Evolutionary conservation across 2,329 filamentous ascomycete species (phyloP).

Genomic region (Byssothecium circinans): DNA sequence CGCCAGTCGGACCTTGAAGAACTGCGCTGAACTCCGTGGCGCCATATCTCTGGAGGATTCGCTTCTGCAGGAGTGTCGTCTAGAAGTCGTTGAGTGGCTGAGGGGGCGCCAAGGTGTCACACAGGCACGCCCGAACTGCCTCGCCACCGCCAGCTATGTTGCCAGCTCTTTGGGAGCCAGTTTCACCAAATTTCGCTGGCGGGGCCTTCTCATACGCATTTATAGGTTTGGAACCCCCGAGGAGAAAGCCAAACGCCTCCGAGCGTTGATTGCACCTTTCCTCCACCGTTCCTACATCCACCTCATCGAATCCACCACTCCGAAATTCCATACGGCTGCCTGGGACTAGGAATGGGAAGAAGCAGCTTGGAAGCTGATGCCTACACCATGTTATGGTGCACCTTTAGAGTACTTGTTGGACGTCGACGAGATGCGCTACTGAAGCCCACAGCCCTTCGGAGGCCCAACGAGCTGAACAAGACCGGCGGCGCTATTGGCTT

Average conservation of each 20-base stretch:
- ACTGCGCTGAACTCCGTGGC: constrained; percentile 50
- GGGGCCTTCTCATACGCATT: constrained; percentile 40
- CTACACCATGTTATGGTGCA: constrained; percentile 41
- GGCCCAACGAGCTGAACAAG: constrained; percentile 40
- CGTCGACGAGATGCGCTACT: constrained; percentile 26
- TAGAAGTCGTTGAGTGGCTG: constrained; percentile 56
- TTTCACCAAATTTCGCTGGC: constrained; percentile 39
- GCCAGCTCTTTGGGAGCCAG: constrained; percentile 30
- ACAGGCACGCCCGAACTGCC: constrained; percentile 47
- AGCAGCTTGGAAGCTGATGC: constrained; percentile 41
- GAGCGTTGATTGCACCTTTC: constrained; percentile 25
- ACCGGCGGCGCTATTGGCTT: constrained; percentile 46
- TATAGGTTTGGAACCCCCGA: constrained; percentile 43
- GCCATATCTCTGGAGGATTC: constrained; percentile 50
- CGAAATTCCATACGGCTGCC: constrained; percentile 41
- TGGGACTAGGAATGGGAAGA: constrained; percentile 38
- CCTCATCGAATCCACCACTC: constrained; percentile 40
- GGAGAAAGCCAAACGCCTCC: constrained; percentile 35
- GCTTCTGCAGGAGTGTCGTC: constrained; percentile 47
- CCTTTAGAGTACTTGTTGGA: constrained; percentile 39
- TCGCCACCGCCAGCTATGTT: constrained; percentile 49
- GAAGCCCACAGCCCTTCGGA: constrained; percentile 34
- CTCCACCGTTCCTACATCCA: constrained; percentile 42
- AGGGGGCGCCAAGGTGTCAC: constrained; percentile 54
- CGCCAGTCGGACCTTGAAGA: constrained; percentile 45